Conservation (phyloP, 1,284 basidiomycete species). For the Apiotrichum akiyoshidainum region DNA sequence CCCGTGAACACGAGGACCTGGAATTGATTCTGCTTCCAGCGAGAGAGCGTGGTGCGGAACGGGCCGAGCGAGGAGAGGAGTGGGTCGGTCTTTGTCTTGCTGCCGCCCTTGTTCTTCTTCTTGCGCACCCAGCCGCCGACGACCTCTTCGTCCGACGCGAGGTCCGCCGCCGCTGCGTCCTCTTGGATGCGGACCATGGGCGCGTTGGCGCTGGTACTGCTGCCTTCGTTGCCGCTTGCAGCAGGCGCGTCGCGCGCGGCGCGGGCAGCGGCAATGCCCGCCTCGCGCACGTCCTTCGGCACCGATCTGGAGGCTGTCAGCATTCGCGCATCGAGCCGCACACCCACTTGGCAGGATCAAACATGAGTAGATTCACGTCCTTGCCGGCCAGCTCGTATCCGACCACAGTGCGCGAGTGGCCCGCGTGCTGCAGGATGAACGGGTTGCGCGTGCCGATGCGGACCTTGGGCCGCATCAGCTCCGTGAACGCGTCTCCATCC, state of each 20-base stretch:
- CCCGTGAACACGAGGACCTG: constrained; percentile 38
- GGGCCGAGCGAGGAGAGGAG: constrained; percentile 48
- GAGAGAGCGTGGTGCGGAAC: constrained; percentile 56
- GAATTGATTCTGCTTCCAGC: constrained; percentile 42
- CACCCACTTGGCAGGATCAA: constrained; percentile 71
- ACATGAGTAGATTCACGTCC: constrained; percentile 63
- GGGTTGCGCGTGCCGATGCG: constrained; percentile 63
- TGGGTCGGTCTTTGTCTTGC: constrained; percentile 11
- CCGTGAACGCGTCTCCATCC: constrained; percentile 20
- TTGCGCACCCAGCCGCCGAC: constrained; percentile 45
- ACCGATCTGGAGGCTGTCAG: constrained; percentile 28
- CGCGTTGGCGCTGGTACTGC: neutral
- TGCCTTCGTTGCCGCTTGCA: neutral
- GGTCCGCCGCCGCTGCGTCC: constrained; percentile 11
- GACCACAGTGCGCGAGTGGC: constrained; percentile 79
- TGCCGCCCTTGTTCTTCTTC: constrained; percentile 18
- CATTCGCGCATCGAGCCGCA: neutral
- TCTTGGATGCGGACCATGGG: constrained; percentile 5
- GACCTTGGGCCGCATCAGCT: constrained; percentile 46
- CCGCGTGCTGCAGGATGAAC: constrained; percentile 71
- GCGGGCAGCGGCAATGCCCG: constrained; percentile 31
- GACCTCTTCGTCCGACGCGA: constrained; percentile 40
- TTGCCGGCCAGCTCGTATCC: constrained; percentile 68
- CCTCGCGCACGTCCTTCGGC: constrained; percentile 43
- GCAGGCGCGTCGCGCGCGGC: constrained; percentile 14